A percentile compares a stretch with the other conserved stretches of the same genome.
Conservation (phyloP, 202 grass and related monocot genomes). For the Musa balbisiana region DNA sequence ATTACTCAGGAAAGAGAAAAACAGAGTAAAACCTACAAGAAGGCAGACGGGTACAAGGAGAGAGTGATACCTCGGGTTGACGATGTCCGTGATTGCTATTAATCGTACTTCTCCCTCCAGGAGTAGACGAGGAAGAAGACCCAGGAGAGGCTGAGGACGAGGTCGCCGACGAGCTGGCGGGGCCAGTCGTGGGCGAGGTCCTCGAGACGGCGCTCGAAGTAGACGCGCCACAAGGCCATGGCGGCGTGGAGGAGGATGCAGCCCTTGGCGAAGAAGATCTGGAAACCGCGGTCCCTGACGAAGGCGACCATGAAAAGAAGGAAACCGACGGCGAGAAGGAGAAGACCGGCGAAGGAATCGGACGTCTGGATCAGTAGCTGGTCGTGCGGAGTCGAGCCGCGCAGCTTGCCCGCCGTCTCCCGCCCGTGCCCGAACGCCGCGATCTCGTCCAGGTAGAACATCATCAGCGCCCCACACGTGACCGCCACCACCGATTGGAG, state of each 20-base stretch:
- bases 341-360: constrained; percentile 43
- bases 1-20: neutral
- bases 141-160: constrained; percentile 44
- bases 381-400: constrained; percentile 43
- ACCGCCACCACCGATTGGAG: constrained; percentile 37
- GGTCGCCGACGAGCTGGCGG: constrained; percentile 39
- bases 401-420: constrained; percentile 35
- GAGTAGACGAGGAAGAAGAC: constrained; percentile 42
- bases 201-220: constrained; percentile 45
- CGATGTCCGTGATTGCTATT: neutral
- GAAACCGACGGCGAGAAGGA: constrained; percentile 32
- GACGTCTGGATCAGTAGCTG: constrained; percentile 45
- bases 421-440: constrained; percentile 28
- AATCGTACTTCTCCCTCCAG: constrained; percentile 52
- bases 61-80: neutral
- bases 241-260: constrained; percentile 42
- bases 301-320: constrained; percentile 50
- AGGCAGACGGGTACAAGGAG: neutral
- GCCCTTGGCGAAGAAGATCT: constrained; percentile 50
- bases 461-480: constrained; percentile 43
- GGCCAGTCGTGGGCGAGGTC: constrained; percentile 38
- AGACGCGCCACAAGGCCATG: constrained; percentile 38
- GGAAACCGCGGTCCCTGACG: constrained; percentile 44
- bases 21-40: neutral
- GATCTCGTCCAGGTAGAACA: constrained; percentile 43